Percentiles rank a stretch among this genome's conserved stretches.
Evolutionary conservation across 176 grass and related monocot species (phyloP).

Genomic region (Coix lacrymajobi): DNA sequence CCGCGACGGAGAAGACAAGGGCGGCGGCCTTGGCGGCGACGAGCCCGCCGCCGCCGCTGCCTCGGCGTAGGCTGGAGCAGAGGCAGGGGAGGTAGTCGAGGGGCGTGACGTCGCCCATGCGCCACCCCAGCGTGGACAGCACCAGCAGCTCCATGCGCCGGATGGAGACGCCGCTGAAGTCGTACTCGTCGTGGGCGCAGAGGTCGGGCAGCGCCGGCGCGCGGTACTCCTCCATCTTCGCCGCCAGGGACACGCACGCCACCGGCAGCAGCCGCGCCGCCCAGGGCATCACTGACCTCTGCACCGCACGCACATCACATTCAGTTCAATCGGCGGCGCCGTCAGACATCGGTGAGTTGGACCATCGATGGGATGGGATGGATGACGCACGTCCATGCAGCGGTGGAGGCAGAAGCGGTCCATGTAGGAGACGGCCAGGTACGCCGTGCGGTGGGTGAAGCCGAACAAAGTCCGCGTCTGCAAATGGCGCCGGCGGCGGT

Average conservation of each 20-base stretch:
- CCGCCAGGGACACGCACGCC: conserved; percentile 79
- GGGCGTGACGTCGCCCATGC: conserved; percentile 64
- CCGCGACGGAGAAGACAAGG: conserved; percentile 25
- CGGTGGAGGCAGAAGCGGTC: conserved; percentile 75
- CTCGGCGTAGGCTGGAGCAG: conserved; percentile 27
- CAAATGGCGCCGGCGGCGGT: conserved; percentile 5
- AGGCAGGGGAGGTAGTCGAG: conserved; percentile 75
- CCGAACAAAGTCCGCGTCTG: conserved; percentile 63
- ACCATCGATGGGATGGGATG: not conserved
- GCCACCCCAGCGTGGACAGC: conserved; percentile 74
- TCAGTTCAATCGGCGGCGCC: not conserved
- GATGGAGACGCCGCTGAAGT: conserved; percentile 48
- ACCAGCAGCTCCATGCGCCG: conserved; percentile 85
- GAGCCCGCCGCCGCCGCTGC: not conserved
- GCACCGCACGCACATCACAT: not conserved
- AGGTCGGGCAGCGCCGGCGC: conserved; percentile 58
- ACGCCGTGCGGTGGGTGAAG: conserved; percentile 70
- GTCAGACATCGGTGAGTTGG: not conserved
- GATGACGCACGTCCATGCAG: conserved; percentile 41
- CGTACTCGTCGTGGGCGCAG: conserved; percentile 22
- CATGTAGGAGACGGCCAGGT: conserved; percentile 65
- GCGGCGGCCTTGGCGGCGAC: conserved; percentile 18
- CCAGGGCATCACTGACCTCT: conserved; percentile 64
- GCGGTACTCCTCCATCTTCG: conserved; percentile 84
- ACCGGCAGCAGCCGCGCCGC: conserved; percentile 54